These are phyloP conservation scores for Lentinus polychrous DNA, from an alignment of 1,284 basidiomycete genomes.

Conservation along the genomic window DNA sequence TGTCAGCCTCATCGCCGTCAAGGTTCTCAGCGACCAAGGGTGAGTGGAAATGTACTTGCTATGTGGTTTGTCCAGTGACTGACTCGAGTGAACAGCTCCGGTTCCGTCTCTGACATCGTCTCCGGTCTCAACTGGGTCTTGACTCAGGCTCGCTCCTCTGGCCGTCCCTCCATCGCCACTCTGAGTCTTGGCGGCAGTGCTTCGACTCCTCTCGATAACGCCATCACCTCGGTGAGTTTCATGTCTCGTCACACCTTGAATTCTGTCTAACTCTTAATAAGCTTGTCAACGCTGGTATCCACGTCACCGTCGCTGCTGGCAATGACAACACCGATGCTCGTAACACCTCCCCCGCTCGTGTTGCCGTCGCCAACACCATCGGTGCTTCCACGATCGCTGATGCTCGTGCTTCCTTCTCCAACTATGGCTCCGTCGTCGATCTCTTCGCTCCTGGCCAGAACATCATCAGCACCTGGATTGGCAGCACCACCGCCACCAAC, in stretches of 20 bases:
- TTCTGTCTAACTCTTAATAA: neutral
- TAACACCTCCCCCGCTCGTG: constrained; percentile 26
- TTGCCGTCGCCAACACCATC: constrained; percentile 53
- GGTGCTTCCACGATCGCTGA: constrained; percentile 54
- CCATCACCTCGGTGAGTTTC: constrained; percentile 33
- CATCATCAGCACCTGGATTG: constrained; percentile 28
- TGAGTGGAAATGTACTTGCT: constrained; percentile 17
- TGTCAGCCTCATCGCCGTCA: constrained; percentile 64
- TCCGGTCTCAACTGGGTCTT: constrained; percentile 40
- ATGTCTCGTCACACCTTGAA: neutral
- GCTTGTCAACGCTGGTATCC: neutral
- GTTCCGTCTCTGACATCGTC: constrained; percentile 24
- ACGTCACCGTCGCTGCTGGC: constrained; percentile 16
- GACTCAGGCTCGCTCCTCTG: constrained; percentile 34
- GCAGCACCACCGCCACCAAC: constrained; percentile 23
- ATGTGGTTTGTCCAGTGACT: constrained; percentile 40
- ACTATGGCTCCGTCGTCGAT: constrained; percentile 29
- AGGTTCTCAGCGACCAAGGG: constrained; percentile 62
- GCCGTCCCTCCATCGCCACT: constrained; percentile 61
- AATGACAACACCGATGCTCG: constrained; percentile 24
- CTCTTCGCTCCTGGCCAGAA: constrained; percentile 30
- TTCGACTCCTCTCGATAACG: constrained; percentile 55
- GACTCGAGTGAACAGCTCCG: constrained; percentile 40
- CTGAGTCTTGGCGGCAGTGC: constrained; percentile 69
- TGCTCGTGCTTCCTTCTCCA: constrained; percentile 28